A percentile compares a stretch with the other conserved stretches of the same genome.
phyloP scores from a whole-genome alignment of 2,329 filamentous ascomycete species.

The Aspergillus candidus region DNA sequence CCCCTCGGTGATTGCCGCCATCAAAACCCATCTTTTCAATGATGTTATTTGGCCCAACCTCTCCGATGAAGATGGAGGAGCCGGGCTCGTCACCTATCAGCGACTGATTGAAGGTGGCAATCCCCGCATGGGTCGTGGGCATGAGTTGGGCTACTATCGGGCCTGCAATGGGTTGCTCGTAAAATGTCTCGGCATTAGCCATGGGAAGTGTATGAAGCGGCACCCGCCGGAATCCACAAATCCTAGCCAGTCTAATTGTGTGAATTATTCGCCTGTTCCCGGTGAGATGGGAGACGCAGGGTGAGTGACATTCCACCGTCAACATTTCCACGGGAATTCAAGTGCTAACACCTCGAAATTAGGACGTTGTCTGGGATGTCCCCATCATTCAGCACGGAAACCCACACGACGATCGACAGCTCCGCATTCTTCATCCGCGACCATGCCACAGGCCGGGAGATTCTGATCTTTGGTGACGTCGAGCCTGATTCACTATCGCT shows the following conservation, averaged over 20 bases:
- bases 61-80: slow-evolving; percentile 91
- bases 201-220: slow-evolving; percentile 78
- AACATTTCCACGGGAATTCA: not conserved
- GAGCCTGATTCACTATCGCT: slow-evolving; percentile 84
- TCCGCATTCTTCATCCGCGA: slow-evolving; percentile 92
- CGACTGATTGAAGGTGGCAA: slow-evolving; percentile 85
- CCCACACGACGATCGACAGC: slow-evolving; percentile 54
- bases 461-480: slow-evolving; percentile 92
- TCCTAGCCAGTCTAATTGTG: too few relatives aligned
- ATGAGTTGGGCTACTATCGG: slow-evolving; percentile 76
- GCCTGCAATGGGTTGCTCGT: slow-evolving; percentile 84
- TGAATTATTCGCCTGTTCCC: slow-evolving; percentile 9
- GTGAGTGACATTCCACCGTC: slow-evolving; percentile 16
- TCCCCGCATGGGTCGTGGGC: slow-evolving; percentile 71
- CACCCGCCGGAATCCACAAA: slow-evolving; percentile 39
- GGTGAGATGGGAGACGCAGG: slow-evolving; percentile 25
- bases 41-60: slow-evolving; percentile 97
- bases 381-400: slow-evolving; percentile 4
- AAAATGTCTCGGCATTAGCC: slow-evolving; percentile 79
- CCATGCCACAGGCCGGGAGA: slow-evolving; percentile 61
- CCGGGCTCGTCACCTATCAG: slow-evolving; percentile 84
- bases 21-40: slow-evolving; percentile 95
- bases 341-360: slow-evolving; percentile 27
- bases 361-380: slow-evolving; percentile 21
- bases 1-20: slow-evolving; percentile 80